phyloP scores from a whole-genome alignment of 2,329 filamentous ascomycete genomes.

The Diaporthe aspalathi region DNA sequence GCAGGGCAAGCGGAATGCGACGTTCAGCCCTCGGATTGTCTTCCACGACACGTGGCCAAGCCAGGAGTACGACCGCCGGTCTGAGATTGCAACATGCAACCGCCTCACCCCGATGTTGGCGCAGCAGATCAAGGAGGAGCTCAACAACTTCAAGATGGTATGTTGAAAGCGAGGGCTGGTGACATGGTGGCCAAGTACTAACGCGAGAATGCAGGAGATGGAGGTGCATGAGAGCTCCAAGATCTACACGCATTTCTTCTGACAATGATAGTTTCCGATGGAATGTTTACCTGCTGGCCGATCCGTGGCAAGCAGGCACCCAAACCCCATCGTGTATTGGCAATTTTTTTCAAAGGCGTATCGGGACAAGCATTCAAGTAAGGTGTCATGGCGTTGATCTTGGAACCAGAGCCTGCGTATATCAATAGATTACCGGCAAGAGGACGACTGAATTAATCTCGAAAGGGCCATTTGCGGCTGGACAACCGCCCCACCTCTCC shows the following conservation, averaged over 20 bases:
- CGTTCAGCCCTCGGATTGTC: constrained; percentile 91
- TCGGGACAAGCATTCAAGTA: constrained; percentile 43
- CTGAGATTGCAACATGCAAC: constrained; percentile 98
- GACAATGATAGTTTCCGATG: constrained; percentile 58
- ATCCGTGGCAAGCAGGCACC: constrained; percentile 25
- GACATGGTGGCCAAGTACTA: constrained; percentile 50
- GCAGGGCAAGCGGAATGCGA: constrained; percentile 70
- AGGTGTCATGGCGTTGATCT: constrained; percentile 45
- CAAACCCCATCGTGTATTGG: constrained; percentile 61
- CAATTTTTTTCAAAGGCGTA: constrained; percentile 56
- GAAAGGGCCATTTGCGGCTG: constrained; percentile 21
- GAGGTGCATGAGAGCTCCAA: constrained; percentile 99
- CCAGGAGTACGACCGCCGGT: constrained; percentile 94
- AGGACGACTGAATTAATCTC: constrained; percentile 36
- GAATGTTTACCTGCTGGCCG: constrained; percentile 30
- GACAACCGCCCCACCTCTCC: not conserved
- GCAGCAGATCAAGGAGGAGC: constrained; percentile 99
- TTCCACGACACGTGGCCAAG: constrained; percentile 98
- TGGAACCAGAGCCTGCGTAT: constrained; percentile 36
- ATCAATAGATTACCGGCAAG: constrained; percentile 16
- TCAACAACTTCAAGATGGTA: constrained; percentile 99
- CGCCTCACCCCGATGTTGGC: constrained; percentile 95
- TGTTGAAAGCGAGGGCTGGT: constrained; percentile 46
- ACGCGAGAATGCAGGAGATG: constrained; percentile 82
- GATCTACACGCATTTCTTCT: constrained; percentile 99